Evolutionary conservation across 768 basidiomycete species (phyloP).

Genomic region (Phlebiopsis flavidoalba): DNA sequence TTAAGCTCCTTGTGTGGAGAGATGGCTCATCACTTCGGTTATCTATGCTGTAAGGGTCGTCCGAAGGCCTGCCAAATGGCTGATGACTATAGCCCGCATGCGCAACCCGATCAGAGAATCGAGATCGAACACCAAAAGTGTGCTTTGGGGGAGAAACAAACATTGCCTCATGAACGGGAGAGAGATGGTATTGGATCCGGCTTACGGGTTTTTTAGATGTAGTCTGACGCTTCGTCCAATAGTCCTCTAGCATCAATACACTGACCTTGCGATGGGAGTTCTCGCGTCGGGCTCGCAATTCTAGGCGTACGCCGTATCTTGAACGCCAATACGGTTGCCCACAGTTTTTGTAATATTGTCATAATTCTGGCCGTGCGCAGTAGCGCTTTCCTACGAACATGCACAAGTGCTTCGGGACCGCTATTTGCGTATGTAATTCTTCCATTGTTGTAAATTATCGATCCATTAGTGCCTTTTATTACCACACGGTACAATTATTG

Average conservation of each 20-base stretch:
- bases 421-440: neutral
- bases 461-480: neutral
- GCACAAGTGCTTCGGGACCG: neutral
- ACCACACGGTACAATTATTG: neutral
- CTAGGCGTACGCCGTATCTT: neutral
- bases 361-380: neutral
- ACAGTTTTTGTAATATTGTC: neutral
- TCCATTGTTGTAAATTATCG: neutral
- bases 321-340: neutral
- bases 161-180: conserved; percentile 30
- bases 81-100: conserved; percentile 66
- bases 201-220: conserved; percentile 11
- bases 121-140: conserved; percentile 51
- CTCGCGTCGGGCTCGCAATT: neutral
- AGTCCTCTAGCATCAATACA: too few species aligned
- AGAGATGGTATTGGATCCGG: conserved; percentile 19
- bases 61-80: conserved; percentile 49
- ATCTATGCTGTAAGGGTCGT: conserved; percentile 43
- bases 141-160: too few species aligned
- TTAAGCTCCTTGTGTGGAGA: neutral
- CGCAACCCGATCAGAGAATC: conserved; percentile 70
- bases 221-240: conserved; percentile 4
- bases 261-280: neutral
- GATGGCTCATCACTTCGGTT: neutral
- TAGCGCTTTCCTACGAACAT: neutral